Evolutionary conservation across 1,284 basidiomycete species (phyloP), one percentile per base, ranked within the genome.

Genomic region (Apiotrichum siamense): DNA sequence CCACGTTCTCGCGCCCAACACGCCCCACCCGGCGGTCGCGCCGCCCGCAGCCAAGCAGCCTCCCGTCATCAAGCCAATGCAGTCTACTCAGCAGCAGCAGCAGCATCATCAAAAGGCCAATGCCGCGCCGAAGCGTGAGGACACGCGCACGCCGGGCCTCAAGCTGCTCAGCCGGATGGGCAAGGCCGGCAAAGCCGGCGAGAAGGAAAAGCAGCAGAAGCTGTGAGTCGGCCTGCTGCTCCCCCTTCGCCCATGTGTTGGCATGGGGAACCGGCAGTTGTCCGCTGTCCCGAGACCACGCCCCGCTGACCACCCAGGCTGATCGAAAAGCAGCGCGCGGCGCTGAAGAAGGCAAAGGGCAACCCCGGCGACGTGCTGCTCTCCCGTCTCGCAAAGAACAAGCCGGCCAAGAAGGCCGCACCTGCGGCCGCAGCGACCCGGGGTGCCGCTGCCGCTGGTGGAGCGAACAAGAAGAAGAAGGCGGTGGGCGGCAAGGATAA

Each of bases 301-400:
- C 23, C 10, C 10, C 15, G 25, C 49, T 53, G 17, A 53, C 37
- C 9, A 29, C 40, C n/a, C 52, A 71, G 67, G 1, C 58, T 71
- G 7, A 39, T 67, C 20, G 65, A 66, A 15, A 62, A 63, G 37
- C 68, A 70, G 51, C 64, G 61, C 27, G 65, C 64, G n/a, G 67
- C 68, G 29, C 48, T 67, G 7, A 52, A 41, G 21, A 54, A 49
- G n/a, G 52, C 46, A 26, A 35, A 37, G 9, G 41, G 18, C 3
- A 43, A 47, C 37, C 54, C 66, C 0, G 67, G 65, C 18, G 54
- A 60, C 33, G 52, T 58, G n/a, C 63, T 72, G 13, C 58, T 67
- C 15, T 57, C 61, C 17, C 64, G 69, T 5, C 43, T 72, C 18
- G 57, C 54, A 23, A 57, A 58, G 45, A 23, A 47, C 24, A 50